A percentile compares a stretch with the other conserved stretches of the same genome.
phyloP scores from a whole-genome alignment of 371 early-diverging fungal genomes.

The Apophysomyces sp. region DNA sequence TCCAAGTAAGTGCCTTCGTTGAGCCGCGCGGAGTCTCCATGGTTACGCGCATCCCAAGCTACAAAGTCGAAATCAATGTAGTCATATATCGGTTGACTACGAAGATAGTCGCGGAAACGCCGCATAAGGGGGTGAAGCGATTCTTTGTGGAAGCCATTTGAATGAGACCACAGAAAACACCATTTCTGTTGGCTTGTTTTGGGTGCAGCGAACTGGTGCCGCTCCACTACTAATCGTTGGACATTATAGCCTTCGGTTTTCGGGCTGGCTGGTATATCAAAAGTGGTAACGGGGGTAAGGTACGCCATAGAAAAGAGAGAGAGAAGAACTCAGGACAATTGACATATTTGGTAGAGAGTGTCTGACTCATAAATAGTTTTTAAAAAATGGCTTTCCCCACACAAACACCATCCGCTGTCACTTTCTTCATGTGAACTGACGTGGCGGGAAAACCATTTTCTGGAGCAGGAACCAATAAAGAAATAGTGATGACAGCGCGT shows the following conservation, averaged over 20 bases:
- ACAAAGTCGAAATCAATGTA: slow-evolving; percentile 25
- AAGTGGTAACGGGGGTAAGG: slow-evolving; percentile 1
- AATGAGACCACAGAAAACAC: slow-evolving; percentile 36
- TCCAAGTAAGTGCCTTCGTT: slow-evolving; percentile 25
- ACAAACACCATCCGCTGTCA: no score
- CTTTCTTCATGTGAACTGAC: no score
- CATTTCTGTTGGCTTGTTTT: slow-evolving; percentile 12
- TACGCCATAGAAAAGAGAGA: slow-evolving; percentile 7
- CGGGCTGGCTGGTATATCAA: slow-evolving; percentile 23
- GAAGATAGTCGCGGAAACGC: slow-evolving; percentile 11
- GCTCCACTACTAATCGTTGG: slow-evolving; percentile 30
- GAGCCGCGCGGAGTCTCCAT: slow-evolving; percentile 45
- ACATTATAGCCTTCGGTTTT: slow-evolving; percentile 20
- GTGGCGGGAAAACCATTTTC: no score
- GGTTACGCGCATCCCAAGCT: slow-evolving; percentile 44
- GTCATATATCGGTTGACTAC: slow-evolving; percentile 20
- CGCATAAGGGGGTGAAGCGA: slow-evolving; percentile 36
- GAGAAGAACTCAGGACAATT: no score
- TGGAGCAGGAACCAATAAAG: no score
- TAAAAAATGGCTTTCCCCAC: no score
- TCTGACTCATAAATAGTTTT: no score
- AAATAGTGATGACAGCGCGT: no score
- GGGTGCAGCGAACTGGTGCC: slow-evolving; percentile 26
- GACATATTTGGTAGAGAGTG: no score
- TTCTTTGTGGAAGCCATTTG: slow-evolving; percentile 47